A percentile compares a stretch with the other conserved stretches of the same genome.
Evolutionary conservation across 441 rosid genomes (phyloP).

Genomic region (Adansonia grandidieri): DNA sequence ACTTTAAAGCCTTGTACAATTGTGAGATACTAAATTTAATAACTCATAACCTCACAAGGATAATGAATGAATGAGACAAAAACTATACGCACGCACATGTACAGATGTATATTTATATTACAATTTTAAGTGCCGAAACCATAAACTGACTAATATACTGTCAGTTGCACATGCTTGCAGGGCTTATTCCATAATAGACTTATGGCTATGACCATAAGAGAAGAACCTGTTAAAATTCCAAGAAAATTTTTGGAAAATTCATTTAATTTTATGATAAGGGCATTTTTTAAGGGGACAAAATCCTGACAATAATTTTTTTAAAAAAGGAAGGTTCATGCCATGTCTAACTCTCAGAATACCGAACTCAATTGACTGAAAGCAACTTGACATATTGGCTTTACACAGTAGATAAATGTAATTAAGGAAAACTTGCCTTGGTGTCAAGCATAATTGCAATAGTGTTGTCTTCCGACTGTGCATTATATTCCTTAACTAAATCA

Average conservation of each 20-base stretch:
- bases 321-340: neutral
- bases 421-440: constrained; percentile 68
- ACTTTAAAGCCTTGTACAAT: neutral
- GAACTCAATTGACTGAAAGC: neutral
- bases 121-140: neutral
- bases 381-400: neutral
- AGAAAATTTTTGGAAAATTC: neutral
- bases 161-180: neutral
- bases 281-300: neutral
- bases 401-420: neutral
- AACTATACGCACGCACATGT: neutral
- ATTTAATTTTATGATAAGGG: neutral
- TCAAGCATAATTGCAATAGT: constrained; percentile 96
- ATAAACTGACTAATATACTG: neutral
- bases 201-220: neutral
- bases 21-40: neutral
- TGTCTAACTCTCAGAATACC: neutral
- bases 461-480: constrained; percentile 86
- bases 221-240: neutral
- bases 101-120: neutral
- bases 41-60: neutral
- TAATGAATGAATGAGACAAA: neutral
- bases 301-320: neutral
- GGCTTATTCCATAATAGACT: neutral
- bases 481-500: constrained; percentile 94